Conservation (phyloP, 352 stramenopile genomes). For the Phytophthora ohioensis region DNA sequence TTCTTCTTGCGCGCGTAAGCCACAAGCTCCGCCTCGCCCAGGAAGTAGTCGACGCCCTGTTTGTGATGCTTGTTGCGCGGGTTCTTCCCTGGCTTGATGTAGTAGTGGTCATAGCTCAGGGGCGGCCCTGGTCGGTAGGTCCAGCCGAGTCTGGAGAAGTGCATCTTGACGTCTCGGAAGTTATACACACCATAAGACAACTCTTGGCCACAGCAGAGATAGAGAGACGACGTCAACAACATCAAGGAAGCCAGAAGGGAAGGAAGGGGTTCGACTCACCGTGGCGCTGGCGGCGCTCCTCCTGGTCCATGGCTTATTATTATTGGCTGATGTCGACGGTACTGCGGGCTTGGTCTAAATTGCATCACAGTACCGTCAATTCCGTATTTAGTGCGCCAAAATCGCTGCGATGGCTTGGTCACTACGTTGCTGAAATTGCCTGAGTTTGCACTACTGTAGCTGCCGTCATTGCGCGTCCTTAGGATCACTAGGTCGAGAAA, state of each 20-base stretch:
- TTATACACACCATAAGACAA: slow-evolving; percentile 53
- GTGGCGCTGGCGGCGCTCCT: slow-evolving; percentile 37
- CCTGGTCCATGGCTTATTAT: slow-evolving; percentile 25
- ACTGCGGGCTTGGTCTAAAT: too few species aligned
- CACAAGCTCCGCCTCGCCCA: slow-evolving; percentile 52
- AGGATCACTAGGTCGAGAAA: too few species aligned
- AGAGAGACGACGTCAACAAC: slow-evolving; percentile 4
- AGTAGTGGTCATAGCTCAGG: slow-evolving; percentile 60
- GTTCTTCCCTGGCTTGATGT: slow-evolving; percentile 50
- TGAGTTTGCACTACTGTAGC: too few species aligned
- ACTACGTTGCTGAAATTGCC: too few species aligned
- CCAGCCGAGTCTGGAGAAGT: slow-evolving; percentile 43
- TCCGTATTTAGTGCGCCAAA: too few species aligned
- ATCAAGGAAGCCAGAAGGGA: not conserved
- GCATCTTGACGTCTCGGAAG: slow-evolving; percentile 49
- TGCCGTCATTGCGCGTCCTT: too few species aligned
- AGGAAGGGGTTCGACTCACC: slow-evolving; percentile 14
- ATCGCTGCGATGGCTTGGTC: too few species aligned
- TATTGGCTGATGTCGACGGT: too few species aligned
- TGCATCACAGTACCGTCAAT: too few species aligned
- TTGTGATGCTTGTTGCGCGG: slow-evolving; percentile 24
- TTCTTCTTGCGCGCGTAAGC: slow-evolving; percentile 33
- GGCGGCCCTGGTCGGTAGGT: slow-evolving; percentile 16
- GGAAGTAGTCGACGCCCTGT: slow-evolving; percentile 48
- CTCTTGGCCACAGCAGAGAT: slow-evolving; percentile 26